Base-by-base conservation (phyloP, 768 basidiomycete genomes). In the Amanita muscaria region DNA sequence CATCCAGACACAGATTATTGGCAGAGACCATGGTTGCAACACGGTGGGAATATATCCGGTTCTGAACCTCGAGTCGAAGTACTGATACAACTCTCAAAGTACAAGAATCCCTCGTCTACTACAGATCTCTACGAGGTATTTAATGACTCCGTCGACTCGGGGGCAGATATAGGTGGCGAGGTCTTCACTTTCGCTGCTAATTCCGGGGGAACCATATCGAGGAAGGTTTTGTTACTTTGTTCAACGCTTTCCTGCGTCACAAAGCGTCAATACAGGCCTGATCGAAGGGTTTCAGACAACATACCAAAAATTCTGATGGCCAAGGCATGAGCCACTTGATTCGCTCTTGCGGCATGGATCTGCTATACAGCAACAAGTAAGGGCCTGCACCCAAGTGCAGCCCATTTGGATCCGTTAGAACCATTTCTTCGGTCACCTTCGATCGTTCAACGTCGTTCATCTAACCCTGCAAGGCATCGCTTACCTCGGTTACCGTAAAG, bases 341-440 rank as follows among this genome's bases (percentile, higher is more conserved):
- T 36, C 64, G 57, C 23, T 69, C 65, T 2, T 63, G 59, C 7
- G 63, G 56, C 24, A 69, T 43, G 41, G 64, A 60, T 15, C 67
- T 64, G 51, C 72, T 74, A 60, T 89, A 90, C 27, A 90, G 59
- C n/a, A 90, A 64, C 53, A 89, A 60, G 59, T 83, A 88, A 1
- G 88, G 86, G 1, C 88, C 88, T 15, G 83, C 83, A 12, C 76
- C 73, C 4, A 88, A 70, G 54, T 88, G 85, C 24, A 88, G 61
- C 0, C 88, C 88, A 3, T 76, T 68, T 3, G 77, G 62, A 49
- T 90, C 88, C 3, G 73, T 75, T 12, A 88, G 61, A 8, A 85
- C 84, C 0, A 64, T 64, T 27, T 81, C 79, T 56, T 88, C 87
- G 0, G 81, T 56, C 1, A 85, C 85, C 86, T 89, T 38, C 34